Evolutionary conservation across 345 rosid genomes (phyloP).

Genomic region (Trapa bicornis): DNA sequence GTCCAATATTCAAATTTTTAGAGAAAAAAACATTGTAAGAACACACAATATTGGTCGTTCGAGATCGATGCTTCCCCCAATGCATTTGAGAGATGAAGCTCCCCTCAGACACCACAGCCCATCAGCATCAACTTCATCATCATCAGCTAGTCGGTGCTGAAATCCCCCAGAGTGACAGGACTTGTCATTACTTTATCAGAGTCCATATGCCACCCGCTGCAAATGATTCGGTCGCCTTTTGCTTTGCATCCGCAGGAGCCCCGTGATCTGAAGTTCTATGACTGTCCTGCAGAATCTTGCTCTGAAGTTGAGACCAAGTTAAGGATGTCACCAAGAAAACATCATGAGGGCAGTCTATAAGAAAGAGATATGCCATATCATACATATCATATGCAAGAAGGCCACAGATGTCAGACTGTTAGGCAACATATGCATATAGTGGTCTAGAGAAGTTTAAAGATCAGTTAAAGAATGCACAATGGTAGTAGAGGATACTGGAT

Average conservation of each 20-base stretch:
- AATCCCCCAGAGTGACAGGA: background rate
- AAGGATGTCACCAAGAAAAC: background rate
- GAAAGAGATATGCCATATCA: background rate
- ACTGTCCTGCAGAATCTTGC: constrained; percentile 78
- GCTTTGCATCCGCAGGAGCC: constrained; percentile 78
- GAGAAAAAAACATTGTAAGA: too few species aligned
- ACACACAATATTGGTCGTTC: too few species aligned
- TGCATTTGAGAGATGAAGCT: too few species aligned
- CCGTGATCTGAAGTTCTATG: constrained; percentile 79
- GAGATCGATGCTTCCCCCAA: too few species aligned
- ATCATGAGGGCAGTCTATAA: background rate
- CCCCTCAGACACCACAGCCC: too few species aligned
- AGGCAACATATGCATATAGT: background rate
- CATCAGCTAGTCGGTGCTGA: background rate
- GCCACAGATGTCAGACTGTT: background rate
- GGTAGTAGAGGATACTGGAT: constrained; percentile 67
- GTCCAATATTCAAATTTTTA: too few species aligned
- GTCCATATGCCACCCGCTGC: constrained; percentile 81
- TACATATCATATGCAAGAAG: background rate
- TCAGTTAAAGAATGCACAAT: background rate
- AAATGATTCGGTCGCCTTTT: constrained; percentile 76
- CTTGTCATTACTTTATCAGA: constrained; percentile 14
- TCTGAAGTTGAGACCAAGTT: constrained; percentile 22
- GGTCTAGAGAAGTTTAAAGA: constrained; percentile 4
- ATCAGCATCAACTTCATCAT: too few species aligned